Evolutionary conservation across 805 yeast genomes (phyloP), one percentile per base, ranked within the genome.

Genomic region (Cyberlindnera galapagoensis): DNA sequence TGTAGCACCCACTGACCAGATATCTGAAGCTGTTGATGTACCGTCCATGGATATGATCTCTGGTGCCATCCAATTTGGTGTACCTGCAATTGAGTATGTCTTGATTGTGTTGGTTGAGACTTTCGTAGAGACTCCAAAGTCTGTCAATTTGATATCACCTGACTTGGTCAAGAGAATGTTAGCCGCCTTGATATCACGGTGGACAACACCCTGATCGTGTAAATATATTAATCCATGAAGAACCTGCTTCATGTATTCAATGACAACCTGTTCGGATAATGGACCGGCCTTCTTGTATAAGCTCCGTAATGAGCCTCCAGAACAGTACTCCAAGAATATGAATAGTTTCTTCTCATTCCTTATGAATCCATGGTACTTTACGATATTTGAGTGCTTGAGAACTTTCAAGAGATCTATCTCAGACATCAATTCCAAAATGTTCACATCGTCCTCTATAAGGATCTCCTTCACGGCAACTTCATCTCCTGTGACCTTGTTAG

Each of bases 31-130:
- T 0, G 90, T 75, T 8, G 94, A 79, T 2, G 90, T 81, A 3
- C 94, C 94, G 48, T 80, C 83, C 46, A 86, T 77, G 25, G 79
- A 65, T 4, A 92, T 82, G 3, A 94, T 77, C 52, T 92, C 98
- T 0, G 98, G 98, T 0, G 98, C 97, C 96, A 92, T 88, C 97
- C 97, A 92, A 52, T 90, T 83, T 1, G 97, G 94, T 0, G 97
- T 86, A 2, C 98, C 98, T 0, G 74, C 77, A 43, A 71, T 63
- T 0, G 78, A 72, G 54, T 65, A 65, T 43, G 82, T 71, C 33
- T 80, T 66, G 41, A 76, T 54, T 3, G 48, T 44, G 14, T 36
- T 48, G 38, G 63, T 70, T 4, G 95, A 43, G 18, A 81, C 62
- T 52, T 81, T 83, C 0, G 85, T 84, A 15, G 84, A 76, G 14